phyloP scores from a whole-genome alignment of 768 basidiomycete species.

The Glaciozyma martinii region DNA sequence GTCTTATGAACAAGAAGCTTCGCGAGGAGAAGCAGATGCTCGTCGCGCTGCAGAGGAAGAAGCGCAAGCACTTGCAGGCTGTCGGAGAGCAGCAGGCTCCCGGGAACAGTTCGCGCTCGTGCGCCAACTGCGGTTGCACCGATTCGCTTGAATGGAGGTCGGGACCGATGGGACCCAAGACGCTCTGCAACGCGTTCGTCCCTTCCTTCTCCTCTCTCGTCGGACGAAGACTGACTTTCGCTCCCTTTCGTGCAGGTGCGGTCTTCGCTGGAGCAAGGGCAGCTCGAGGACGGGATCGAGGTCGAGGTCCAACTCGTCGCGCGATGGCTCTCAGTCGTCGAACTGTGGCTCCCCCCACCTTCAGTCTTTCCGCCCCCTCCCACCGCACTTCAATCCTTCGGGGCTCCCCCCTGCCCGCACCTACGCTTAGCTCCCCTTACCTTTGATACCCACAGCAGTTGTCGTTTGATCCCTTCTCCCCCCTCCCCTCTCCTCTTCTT shows the following conservation, averaged over 20 bases:
- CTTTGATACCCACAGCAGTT: too few species aligned
- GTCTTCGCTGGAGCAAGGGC: not conserved
- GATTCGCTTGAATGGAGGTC: slow-evolving; percentile 98
- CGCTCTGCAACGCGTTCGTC: slow-evolving; percentile 95
- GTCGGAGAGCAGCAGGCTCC: not conserved
- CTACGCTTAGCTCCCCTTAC: too few species aligned
- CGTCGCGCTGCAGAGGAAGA: slow-evolving; percentile 21
- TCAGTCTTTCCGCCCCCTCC: too few species aligned
- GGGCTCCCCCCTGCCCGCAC: too few species aligned
- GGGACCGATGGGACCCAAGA: slow-evolving; percentile 89
- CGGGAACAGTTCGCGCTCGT: slow-evolving; percentile 8
- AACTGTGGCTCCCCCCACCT: too few species aligned
- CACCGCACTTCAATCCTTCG: too few species aligned
- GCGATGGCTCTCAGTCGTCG: too few species aligned
- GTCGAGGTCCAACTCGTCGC: too few species aligned
- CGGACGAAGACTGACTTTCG: not conserved
- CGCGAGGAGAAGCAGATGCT: slow-evolving; percentile 32
- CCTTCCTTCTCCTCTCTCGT: not conserved
- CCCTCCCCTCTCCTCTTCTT: too few species aligned
- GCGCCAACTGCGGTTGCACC: slow-evolving; percentile 66
- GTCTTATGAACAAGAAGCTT: slow-evolving; percentile 33
- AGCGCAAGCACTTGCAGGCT: slow-evolving; percentile 9
- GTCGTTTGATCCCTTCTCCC: too few species aligned
- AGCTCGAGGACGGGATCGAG: not conserved
- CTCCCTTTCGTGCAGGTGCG: not conserved